These are phyloP conservation scores for Annulohypoxylon bovei DNA, from an alignment of 495 filamentous ascomycete genomes.

Conservation along the genomic window DNA sequence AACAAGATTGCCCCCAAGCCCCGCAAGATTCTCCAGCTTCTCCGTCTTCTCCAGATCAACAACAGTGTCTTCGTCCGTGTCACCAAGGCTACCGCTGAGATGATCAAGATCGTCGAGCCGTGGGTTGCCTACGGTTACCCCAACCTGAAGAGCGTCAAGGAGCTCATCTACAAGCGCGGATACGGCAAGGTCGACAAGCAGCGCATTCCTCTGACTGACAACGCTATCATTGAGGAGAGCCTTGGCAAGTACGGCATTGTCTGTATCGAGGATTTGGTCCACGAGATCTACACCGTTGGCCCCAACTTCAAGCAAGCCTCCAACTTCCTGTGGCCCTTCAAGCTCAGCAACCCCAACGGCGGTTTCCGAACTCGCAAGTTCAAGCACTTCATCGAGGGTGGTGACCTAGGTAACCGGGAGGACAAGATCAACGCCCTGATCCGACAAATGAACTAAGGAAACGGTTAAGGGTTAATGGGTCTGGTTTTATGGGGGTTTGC, in stretches of 20 bases:
- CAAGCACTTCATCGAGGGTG: slow-evolving; percentile 99
- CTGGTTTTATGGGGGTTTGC: slow-evolving; percentile 51
- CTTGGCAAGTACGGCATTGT: slow-evolving; percentile 98
- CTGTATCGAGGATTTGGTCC: slow-evolving; percentile 99
- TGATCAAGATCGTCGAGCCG: slow-evolving; percentile 97
- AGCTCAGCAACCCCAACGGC: slow-evolving; percentile 96
- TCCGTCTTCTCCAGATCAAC: slow-evolving; percentile 99
- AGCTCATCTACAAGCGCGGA: slow-evolving; percentile 99
- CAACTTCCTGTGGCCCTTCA: slow-evolving; percentile 99
- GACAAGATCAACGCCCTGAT: slow-evolving; percentile 98
- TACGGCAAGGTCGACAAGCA: slow-evolving; percentile 98
- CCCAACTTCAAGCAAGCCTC: slow-evolving; percentile 99
- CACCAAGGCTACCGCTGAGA: slow-evolving; percentile 97
- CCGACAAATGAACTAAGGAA: slow-evolving; percentile 94
- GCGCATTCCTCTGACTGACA: slow-evolving; percentile 95
- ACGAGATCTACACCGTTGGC: slow-evolving; percentile 98
- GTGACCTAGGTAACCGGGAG: slow-evolving; percentile 97
- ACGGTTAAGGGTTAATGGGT: slow-evolving; percentile 43
- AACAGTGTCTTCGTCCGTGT: slow-evolving; percentile 97
- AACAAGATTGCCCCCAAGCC: slow-evolving; percentile 99
- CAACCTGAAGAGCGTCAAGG: slow-evolving; percentile 97
- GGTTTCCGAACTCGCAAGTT: slow-evolving; percentile 97
- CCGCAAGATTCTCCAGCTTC: slow-evolving; percentile 98
- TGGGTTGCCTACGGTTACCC: slow-evolving; percentile 99
- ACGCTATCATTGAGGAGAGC: slow-evolving; percentile 94